Conservation (phyloP, 2,329 filamentous ascomycete genomes). For the Biscogniauxia mediterranea region DNA sequence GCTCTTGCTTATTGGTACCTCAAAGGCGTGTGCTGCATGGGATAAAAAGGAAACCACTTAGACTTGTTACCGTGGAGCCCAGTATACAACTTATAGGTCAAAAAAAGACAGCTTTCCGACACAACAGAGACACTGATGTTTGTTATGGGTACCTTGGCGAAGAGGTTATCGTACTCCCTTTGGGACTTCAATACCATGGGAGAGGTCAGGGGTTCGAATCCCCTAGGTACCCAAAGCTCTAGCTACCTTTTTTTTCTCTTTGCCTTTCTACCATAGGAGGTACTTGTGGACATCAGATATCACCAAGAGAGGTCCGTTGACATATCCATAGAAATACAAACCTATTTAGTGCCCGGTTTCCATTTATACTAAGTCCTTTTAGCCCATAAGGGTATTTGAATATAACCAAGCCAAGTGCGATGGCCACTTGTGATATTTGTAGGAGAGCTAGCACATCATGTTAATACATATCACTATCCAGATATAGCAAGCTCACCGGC, state of each 20-base stretch:
- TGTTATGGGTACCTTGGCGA: slow-evolving; percentile 10
- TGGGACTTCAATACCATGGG: slow-evolving; percentile 5
- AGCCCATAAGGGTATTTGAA: no score
- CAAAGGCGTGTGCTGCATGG: not conserved
- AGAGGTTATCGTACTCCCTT: slow-evolving; percentile 17
- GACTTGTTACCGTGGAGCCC: not conserved
- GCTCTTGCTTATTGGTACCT: not conserved
- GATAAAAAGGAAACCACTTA: not conserved
- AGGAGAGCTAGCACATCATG: no score
- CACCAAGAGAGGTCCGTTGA: no score
- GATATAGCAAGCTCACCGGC: no score
- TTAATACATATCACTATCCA: no score
- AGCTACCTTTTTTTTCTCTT: not conserved
- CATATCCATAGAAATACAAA: no score
- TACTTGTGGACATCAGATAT: no score
- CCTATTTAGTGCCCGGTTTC: no score
- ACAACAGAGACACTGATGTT: not conserved
- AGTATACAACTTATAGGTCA: not conserved
- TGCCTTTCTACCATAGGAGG: not conserved
- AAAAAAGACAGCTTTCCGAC: not conserved
- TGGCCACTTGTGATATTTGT: no score
- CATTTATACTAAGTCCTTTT: no score
- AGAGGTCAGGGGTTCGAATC: slow-evolving; percentile 16
- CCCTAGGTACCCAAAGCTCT: slow-evolving; percentile 6
- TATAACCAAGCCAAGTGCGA: no score